Evolutionary conservation across 1,284 basidiomycete genomes (phyloP), one percentile per base, ranked within the genome.

Genomic region (Bondarzewia mesenterica): DNA sequence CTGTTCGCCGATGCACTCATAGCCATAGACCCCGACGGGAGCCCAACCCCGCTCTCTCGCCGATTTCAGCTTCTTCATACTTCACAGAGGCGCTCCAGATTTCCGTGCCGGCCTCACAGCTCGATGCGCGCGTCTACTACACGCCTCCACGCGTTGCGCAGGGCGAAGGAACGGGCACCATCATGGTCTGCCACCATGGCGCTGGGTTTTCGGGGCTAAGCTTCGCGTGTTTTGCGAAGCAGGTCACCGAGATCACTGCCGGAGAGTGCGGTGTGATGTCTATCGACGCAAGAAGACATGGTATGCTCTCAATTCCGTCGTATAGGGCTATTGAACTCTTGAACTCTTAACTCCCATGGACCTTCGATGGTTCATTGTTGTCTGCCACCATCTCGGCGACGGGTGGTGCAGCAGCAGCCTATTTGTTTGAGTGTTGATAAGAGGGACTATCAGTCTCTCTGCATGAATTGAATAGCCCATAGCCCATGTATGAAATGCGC

Each of bases 111-210:
- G 61, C 68, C 23, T 77, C 77, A 20, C 74, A 70, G 29, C 75
- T 89, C 5, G 78, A 84, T 43, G 78, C 82, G 55, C 74, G 91
- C 26, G 83, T 80, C 2, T 94, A 93, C 66, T 86, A 92, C 62
- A 85, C 88, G 0, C 75, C 70, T 32, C 75, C 76, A 4, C 72
- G 37, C 22, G 36, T 38, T 7, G 15, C 45, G 16, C 29, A 70
- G 57, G 70, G 60, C 45, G 60, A 72, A 35, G 74, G 72, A n/a
- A 66, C 67, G 2, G 73, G 70, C 7, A 81, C 84, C 0, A 79
- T 95, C 2, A 78, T 98, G 60, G 74, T 98, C 2, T 90, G 90
- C 63, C 93, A 97, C 60, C 95, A 99, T 58, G 95, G 96, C 0
- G 95, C 91, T 1, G 95, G 96, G 2, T 92, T 91, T 60, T 85